Evolutionary conservation across 2,329 filamentous ascomycete genomes (phyloP), one percentile per base, ranked within the genome.

Genomic region (Pseudogymnoascus sp.): DNA sequence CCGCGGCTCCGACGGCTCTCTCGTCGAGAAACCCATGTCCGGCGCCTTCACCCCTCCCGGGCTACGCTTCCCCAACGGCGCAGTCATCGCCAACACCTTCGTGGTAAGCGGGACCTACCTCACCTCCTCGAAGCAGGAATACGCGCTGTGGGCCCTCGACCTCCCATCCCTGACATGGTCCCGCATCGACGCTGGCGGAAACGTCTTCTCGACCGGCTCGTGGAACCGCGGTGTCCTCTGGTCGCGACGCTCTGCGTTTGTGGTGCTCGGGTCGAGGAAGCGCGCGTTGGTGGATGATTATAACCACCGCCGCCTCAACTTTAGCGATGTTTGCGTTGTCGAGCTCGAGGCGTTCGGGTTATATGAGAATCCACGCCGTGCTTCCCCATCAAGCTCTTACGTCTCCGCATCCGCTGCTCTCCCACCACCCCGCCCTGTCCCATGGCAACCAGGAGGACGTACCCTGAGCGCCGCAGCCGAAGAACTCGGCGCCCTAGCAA

Each of bases 111-210:
- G 95, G 28, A 99, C 95, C 0, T 98, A 98, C 74, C 83, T 99
- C 65, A 99, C 95, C 0, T 97, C 93, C 1, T 97, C 93, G 1
- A 98, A 97, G 77, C 93, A 98, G 74, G 95, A 99, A 75, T 99
- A 98, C 76, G 93, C 95, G 0, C 81, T 99, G 1, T 99, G 95
- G 95, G 93, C 95, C 1, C 79, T 99, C 60, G 93, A 99, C 73
- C 77, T 99, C 64, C 86, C 89, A 65, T 95, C 88, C 0, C 78
- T 99, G 63, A 95, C 90, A 0, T 99, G 95, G 95, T 93, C 90
- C 63, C 90, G 93, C 7, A 98, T 99, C 68, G 95, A 99, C 76
- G 95, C 93, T 0, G 93, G 93, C 23, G 93, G 90, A 7, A 93
- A 88, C 67, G 93, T 98, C 2, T 98, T 99, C 75, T 93, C 91